phyloP scores from a whole-genome alignment of 108 stramenopile species.

The Nitzschia inconspicua region DNA sequence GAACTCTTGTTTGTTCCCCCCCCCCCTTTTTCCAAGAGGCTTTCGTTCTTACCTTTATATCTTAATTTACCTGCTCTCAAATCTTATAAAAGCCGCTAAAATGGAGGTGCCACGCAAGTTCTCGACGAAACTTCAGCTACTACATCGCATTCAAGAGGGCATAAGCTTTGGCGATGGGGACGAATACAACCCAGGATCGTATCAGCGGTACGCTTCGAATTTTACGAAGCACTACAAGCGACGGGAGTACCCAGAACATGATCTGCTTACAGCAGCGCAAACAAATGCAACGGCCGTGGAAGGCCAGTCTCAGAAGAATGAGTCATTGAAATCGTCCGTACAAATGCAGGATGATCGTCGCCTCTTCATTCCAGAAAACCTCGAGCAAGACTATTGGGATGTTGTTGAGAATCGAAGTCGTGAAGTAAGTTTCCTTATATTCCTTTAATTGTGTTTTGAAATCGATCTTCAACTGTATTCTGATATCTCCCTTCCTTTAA shows the following conservation, averaged over 20 bases:
- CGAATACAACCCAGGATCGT: slow-evolving; percentile 75
- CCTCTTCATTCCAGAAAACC: slow-evolving; percentile 48
- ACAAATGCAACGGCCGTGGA: slow-evolving; percentile 5
- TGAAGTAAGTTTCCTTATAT: too few species aligned
- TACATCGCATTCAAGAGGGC: slow-evolving; percentile 86
- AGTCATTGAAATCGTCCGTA: too few species aligned
- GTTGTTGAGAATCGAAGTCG: slow-evolving; percentile 81
- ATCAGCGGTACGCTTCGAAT: slow-evolving; percentile 59
- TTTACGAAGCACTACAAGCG: slow-evolving; percentile 67
- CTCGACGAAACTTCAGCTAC: slow-evolving; percentile 79
- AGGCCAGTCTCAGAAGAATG: slow-evolving; percentile 2
- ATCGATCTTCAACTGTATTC: too few species aligned
- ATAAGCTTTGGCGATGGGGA: slow-evolving; percentile 91
- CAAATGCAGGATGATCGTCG: slow-evolving; percentile 7
- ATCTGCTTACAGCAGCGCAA: slow-evolving; percentile 12
- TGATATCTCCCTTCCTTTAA: too few species aligned
- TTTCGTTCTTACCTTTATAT: background rate
- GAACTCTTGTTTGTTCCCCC: background rate
- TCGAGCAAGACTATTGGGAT: slow-evolving; percentile 97
- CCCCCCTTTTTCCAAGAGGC: background rate
- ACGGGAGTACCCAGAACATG: slow-evolving; percentile 51
- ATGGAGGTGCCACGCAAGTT: slow-evolving; percentile 46
- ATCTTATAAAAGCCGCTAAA: slow-evolving; percentile 45
- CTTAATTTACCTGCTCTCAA: background rate
- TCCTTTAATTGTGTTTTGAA: too few species aligned